Conservation (phyloP, 257 asterid genomes). For the Sherardia arvensis region DNA sequence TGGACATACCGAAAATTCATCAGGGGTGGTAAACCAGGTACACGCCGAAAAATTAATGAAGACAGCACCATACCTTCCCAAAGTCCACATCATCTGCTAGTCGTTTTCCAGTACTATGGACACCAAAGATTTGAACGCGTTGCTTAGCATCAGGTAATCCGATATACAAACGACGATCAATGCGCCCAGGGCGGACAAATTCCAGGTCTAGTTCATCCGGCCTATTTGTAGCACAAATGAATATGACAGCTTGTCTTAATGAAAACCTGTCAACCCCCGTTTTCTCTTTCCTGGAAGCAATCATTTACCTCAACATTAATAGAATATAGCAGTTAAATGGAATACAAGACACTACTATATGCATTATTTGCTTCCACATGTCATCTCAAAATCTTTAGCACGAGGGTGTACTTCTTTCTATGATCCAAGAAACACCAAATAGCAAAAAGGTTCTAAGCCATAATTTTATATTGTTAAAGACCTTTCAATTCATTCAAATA, state of each 20-base stretch:
- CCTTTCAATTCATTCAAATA: neutral
- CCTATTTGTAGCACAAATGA: constrained; percentile 96
- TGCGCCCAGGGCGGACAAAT: constrained; percentile 82
- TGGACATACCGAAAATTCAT: neutral
- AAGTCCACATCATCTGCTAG: constrained; percentile 85
- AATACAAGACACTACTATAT: neutral
- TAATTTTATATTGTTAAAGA: neutral
- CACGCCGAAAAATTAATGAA: constrained; percentile 7
- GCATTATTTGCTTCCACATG: neutral
- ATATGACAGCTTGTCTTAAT: constrained; percentile 79
- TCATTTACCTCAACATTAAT: neutral
- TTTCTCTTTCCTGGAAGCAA: constrained; percentile 57
- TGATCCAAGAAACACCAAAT: neutral
- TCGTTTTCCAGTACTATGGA: constrained; percentile 87
- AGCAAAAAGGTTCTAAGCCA: neutral
- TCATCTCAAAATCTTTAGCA: neutral
- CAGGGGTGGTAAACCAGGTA: neutral
- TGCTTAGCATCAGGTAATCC: constrained; percentile 97
- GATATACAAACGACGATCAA: constrained; percentile 89
- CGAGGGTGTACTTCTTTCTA: neutral
- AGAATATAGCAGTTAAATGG: neutral
- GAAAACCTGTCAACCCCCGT: constrained; percentile 93
- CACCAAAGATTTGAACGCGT: constrained; percentile 84
- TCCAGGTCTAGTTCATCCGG: constrained; percentile 89
- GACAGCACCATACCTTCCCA: constrained; percentile 45